Evolutionary conservation across 305 asterid species (phyloP), one percentile per base, ranked within the genome.

Genomic region (Ruellia speciosa): DNA sequence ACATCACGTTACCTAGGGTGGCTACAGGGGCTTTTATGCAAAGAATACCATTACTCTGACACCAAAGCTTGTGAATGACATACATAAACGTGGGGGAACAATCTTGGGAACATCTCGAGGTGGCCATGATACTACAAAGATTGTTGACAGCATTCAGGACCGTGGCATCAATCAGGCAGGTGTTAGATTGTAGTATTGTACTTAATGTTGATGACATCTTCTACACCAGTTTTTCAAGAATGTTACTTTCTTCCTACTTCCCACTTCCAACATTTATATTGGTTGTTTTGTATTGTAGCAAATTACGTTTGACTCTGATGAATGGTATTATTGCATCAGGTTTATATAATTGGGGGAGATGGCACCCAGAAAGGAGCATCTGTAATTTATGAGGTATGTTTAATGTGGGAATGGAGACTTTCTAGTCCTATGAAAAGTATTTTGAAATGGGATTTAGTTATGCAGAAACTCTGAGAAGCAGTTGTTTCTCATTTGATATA

Each of bases 31-130:
- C 63, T 92, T 92, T 70, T 92, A 92, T 71, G 65, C 99, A 14
- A 87, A 83, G 71, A 92, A 92, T 67, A 86, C 96, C 47, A 76
- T 84, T 50, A 62, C 60, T 18, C 68, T 92, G 80, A 88, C 96
- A 3, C 99, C 95, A 14, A 92, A 82, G 87, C 47, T 64, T 63
- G 87, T 79, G 41, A 82, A 92, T 71, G 97, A 88, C 77, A 88
- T 92, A 73, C 99, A 92, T 68, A 88, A 92, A 73, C 97, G 99
- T 63, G 99, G 99, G 58, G 99, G 99, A 19, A 92, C 99, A 57
- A 82, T 92, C 71, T 71, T 92, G 74, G 97, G 99, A 67, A 72
- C 97, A 24, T 92, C 99, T 69, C 94, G 99, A 72, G 99, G 99
- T 65, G 99, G 99, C 67, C 97, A 88, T 43, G 95, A 88, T 70